These are phyloP conservation scores for Coemansia sp. DNA, from an alignment of 192 early-diverging fungal genomes.

Conservation along the genomic window DNA sequence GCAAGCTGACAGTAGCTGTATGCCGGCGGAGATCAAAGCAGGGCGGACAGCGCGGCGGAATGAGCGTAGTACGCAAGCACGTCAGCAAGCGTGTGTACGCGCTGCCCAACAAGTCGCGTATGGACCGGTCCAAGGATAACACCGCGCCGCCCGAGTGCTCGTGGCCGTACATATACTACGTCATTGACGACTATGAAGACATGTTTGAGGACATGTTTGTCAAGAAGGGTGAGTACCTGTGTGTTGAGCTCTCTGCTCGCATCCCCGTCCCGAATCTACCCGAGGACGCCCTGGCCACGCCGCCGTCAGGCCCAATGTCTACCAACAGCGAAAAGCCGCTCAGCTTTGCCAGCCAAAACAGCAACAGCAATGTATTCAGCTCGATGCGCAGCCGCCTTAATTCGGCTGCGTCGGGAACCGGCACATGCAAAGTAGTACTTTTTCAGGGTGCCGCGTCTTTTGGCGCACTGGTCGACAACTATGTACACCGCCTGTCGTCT, in stretches of 20 bases:
- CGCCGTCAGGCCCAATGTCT: conserved; percentile 18
- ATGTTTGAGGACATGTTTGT: conserved; percentile 86
- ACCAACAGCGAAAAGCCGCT: conserved; percentile 40
- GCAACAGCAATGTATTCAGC: conserved; percentile 27
- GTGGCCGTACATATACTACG: conserved; percentile 89
- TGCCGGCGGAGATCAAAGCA: conserved; percentile 65
- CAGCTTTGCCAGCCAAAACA: conserved; percentile 48
- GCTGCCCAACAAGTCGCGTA: conserved; percentile 84
- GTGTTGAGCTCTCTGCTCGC: conserved; percentile 82
- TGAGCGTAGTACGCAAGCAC: conserved; percentile 75
- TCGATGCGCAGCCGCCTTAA: conserved; percentile 54
- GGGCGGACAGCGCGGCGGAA: conserved; percentile 56
- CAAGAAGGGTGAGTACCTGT: conserved; percentile 82
- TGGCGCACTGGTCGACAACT: conserved; percentile 78
- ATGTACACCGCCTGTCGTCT: conserved; percentile 68
- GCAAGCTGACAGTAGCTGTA: conserved; percentile 86
- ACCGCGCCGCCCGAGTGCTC: conserved; percentile 86
- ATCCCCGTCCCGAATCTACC: conserved; percentile 58
- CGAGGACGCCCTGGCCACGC: conserved; percentile 35
- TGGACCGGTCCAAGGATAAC: conserved; percentile 76
- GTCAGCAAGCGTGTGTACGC: conserved; percentile 78
- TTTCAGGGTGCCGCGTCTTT: conserved; percentile 94
- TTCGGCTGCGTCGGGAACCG: conserved; percentile 53
- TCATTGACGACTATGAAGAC: conserved; percentile 90
- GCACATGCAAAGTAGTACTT: conserved; percentile 67